Base-by-base conservation (phyloP, 2,329 filamentous ascomycete species). In the Samsoniella hepiali region DNA sequence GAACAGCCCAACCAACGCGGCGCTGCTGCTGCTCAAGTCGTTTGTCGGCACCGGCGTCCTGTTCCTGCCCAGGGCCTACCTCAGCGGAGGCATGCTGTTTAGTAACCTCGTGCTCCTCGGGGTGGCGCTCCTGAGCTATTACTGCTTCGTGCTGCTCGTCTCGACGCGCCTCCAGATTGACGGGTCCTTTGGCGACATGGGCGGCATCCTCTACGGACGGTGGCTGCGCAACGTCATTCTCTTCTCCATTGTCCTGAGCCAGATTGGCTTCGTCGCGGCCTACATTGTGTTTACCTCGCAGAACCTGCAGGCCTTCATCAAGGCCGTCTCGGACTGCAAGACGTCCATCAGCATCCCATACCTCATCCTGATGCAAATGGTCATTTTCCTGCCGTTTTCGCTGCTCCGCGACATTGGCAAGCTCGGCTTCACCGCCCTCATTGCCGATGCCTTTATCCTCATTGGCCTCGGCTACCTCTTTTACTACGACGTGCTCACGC, bases 231-330 rank as follows among this genome's bases (percentile, higher is more conserved):
- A 84, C 65, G 79, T 96, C 70, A 98, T 99, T 72, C 86, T 99
- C 65, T 82, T 84, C 31, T 98, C 95, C 5, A 96, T 99, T 68
- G 94, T 99, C 62, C 84, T 98, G 72, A 97, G 93, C 71, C 95
- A 99, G 77, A 87, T 98, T 66, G 94, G 95, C 7, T 98, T 98
- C 73, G 91, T 96, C 17, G 90, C 92, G 1, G 93, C 94, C 17
- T 97, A 98, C 74, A 97, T 94, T 69, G 94, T 99, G 64, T 99
- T 99, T 74, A 97, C 95, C 1, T 91, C 93, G 29, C 91, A 97
- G 72, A 99, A 99, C 66, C 77, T 99, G 64, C 93, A 97, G 73
- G 95, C 96, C 1, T 97, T 99, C 72, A 91, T 98, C 59, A 83
- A 93, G 51, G 95, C 95, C 1, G 93, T 99, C 53, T 90, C 91